Base-by-base conservation (phyloP, 495 filamentous ascomycete species). In the Aspergillus ellipticus region DNA sequence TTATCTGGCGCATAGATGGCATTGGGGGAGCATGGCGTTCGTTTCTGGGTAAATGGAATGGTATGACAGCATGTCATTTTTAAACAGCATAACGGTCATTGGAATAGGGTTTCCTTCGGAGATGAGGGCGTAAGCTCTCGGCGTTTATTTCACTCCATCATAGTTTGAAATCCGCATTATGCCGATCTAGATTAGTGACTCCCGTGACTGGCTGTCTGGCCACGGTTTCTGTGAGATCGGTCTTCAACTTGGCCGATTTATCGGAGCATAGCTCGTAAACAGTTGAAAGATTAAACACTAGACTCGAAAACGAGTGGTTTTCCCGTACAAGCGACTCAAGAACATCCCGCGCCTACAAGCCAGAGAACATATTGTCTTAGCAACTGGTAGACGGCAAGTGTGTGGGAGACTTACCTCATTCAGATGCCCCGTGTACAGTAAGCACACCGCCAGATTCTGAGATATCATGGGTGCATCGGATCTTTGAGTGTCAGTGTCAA, bases 241-340 rank as follows among this genome's bases (percentile, higher is more conserved):
- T 67, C 72, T 96, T 97, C 62, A 86, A 67, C 15, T 76, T 76
- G 46, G 77, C 72, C n/a, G 87, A 78, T 56, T 79, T 79, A 54
- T 97, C 92, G 2, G 87, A 89, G 61, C 88, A 93, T 5, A 98
- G 82, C 69, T 98, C 94, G 66, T 96, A 98, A 60, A 96, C 81
- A 0, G 94, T 97, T 15, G 84, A 80, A 7, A 98, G 74, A 66
- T 98, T 98, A 70, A 97, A 98, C 1, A 90, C 79, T 16, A 95
- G 66, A 8, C 87, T 87, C 42, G 84, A 81, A 58, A 92, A 95
- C 0, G 83, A 81, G 19, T 82, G 72, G 6, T 83, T 80, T 1
- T 73, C 62, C 6, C 82, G 79, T 7, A 90, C 69, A 19, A 93
- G 70, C 0, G 73, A 69, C 60, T 91, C 87, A 2, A 96, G 72